Evolutionary conservation across 78 protist genomes (phyloP).

Genomic region (Salpingoeca rosetta): DNA sequence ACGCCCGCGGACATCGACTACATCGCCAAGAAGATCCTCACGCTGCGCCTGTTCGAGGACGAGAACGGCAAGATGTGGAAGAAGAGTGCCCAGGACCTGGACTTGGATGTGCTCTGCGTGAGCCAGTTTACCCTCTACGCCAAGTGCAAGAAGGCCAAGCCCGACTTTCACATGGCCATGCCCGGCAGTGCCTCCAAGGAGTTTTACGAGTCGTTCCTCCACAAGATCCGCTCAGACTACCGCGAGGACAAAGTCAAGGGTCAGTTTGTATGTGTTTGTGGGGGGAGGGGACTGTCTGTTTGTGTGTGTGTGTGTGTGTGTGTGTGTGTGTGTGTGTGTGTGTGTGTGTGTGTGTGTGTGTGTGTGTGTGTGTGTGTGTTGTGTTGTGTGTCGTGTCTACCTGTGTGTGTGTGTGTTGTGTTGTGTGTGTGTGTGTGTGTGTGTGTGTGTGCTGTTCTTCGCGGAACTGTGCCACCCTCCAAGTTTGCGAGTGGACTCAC

Average conservation of each 20-base stretch:
- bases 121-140: constrained; percentile 62
- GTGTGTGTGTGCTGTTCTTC: too few relatives aligned
- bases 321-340: too few relatives aligned
- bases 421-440: neutral
- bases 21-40: constrained; percentile 25
- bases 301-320: too few relatives aligned
- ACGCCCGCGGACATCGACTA: constrained; percentile 23
- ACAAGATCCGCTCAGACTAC: neutral
- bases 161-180: constrained; percentile 55
- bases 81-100: constrained; percentile 24
- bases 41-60: neutral
- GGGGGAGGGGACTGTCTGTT: too few relatives aligned
- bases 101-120: constrained; percentile 42
- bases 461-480: neutral
- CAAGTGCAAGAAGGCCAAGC: constrained; percentile 36
- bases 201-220: constrained; percentile 28
- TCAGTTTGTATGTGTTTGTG: neutral
- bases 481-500: neutral
- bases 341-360: too few relatives aligned
- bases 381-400: neutral
- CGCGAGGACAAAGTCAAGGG: constrained; percentile 36
- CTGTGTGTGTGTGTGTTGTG: too few relatives aligned
- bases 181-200: neutral
- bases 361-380: neutral
- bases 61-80: constrained; percentile 43